Base-by-base conservation (phyloP, 768 basidiomycete species). In the Auriscalpium orientale region DNA sequence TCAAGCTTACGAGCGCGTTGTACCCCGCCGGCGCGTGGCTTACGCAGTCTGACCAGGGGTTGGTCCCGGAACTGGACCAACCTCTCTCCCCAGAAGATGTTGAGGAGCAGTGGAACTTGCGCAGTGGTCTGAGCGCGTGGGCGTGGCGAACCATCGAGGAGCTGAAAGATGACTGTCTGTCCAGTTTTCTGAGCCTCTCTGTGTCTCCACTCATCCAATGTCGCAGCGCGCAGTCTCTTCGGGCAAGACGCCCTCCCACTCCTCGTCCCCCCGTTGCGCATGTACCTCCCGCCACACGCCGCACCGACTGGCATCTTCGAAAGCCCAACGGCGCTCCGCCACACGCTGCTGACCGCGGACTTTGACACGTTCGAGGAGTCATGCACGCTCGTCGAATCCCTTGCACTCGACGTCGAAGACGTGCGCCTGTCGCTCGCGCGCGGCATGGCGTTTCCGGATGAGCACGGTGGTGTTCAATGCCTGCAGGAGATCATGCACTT, bases 381-480 rank as follows among this genome's bases (percentile, higher is more conserved):
- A 0, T 89, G 85, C 69, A 87, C 80, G 51, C 73, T 85, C 40
- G 76, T 93, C 33, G 91, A 93, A 66, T 84, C 88, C 38, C 79
- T 91, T 34, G 77, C 84, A 15, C 75, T 91, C 13, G 91, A 93
- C 63, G 79, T 88, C 11, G 87, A 88, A 65, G 86, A 89, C 55
- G 79, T 90, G 48, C 80, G 89, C 22, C 71, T 84, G 21, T 82
- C 83, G 22, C 75, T 92, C 10, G 89, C 86, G 44, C 84, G 83
- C 10, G 83, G 84, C 0, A 70, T 80, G 61, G 74, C 77, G 51
- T 82, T 80, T 66, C 77, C 83, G 0, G 74, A 79, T 22, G 80
- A 84, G 59, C 79, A 83, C 54, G 72, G 71, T 20, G 75, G 80
- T 15, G 71, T 80, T 15, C 76, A 79, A 16, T 87, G 86, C 64